Base-by-base conservation (phyloP, 1,284 basidiomycete genomes). In the Marasmius tenuissimus region DNA sequence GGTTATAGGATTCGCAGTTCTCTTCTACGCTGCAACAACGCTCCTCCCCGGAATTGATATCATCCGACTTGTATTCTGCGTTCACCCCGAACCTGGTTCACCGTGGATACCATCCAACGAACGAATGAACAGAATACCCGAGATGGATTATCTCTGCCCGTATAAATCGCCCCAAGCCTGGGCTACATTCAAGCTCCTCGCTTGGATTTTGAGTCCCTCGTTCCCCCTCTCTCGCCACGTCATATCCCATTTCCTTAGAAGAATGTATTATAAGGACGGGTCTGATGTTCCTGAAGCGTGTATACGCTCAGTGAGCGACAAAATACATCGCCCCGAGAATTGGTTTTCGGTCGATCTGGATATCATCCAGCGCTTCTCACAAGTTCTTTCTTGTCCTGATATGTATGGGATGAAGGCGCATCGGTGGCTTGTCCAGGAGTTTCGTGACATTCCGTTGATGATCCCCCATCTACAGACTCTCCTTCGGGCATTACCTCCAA, bases 101-200 rank as follows among this genome's bases (percentile, higher is more conserved):
- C 9, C 34, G 22, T 12, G 18, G 27, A 10, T n/a, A n/a, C n/a
- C n/a, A 34, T 12, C 22, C n/a, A n/a, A 20, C 18, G 16, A 11
- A 18, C 12, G 10, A 54, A 6, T 27, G 2, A 27, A 27, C 27
- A 27, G n/a, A 35, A 54, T 38, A 1, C 18, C 27, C 2, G 4
- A 27, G 27, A 27, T 27, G 27, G 27, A 27, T 27, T 27, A 27
- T 27, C 10, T 38, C 16, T 34, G 52, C 18, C 52, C 52, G 6
- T 54, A 54, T 12, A 54, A 54, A 7, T 54, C 52, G 11, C 52
- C 52, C 14, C 52, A 54, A 20, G n/a, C 52, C n/a, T 54, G 52
- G 52, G 27, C 18, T 10, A 34, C 37, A 20, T 38, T 27, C 18
- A 34, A 33, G n/a, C 1, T 34, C 11, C 34, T 54, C 6, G 10